Conservation (phyloP, 345 rosid genomes). For the Sisymbrium irio region DNA sequence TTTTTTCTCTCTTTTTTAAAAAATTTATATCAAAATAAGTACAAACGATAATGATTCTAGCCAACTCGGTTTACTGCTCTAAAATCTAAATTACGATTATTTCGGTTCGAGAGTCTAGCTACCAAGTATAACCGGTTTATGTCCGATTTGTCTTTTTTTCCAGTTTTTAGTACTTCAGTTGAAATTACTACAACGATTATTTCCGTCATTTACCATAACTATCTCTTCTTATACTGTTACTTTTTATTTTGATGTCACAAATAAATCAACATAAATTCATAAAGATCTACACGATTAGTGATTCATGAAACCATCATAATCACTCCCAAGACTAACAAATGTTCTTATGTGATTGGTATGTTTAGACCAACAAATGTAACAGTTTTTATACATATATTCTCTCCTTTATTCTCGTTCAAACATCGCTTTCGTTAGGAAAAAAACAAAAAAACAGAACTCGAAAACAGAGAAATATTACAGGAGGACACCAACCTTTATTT, state of each 20-base stretch:
- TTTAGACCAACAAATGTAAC: slow-evolving; percentile 11
- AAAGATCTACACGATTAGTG: background rate
- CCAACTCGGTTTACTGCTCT: background rate
- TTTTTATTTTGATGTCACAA: too few relatives aligned
- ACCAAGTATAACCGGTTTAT: too few relatives aligned
- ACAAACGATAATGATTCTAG: background rate
- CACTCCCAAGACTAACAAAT: background rate
- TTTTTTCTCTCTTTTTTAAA: background rate
- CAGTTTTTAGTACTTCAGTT: too few relatives aligned
- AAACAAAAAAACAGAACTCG: background rate
- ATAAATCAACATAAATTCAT: too few relatives aligned
- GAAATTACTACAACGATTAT: too few relatives aligned
- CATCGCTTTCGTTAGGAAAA: background rate
- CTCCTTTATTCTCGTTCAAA: background rate
- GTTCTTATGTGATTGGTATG: background rate
- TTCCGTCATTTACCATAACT: too few relatives aligned
- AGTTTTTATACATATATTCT: background rate
- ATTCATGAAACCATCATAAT: background rate
- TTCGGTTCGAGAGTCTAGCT: background rate
- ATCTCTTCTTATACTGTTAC: too few relatives aligned
- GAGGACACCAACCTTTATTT: background rate
- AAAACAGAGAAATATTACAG: background rate
- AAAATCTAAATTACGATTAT: background rate
- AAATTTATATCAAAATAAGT: background rate
- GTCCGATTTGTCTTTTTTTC: too few relatives aligned